Conservation (phyloP, 768 basidiomycete species). For the Sporobolomyces phaffii region DNA sequence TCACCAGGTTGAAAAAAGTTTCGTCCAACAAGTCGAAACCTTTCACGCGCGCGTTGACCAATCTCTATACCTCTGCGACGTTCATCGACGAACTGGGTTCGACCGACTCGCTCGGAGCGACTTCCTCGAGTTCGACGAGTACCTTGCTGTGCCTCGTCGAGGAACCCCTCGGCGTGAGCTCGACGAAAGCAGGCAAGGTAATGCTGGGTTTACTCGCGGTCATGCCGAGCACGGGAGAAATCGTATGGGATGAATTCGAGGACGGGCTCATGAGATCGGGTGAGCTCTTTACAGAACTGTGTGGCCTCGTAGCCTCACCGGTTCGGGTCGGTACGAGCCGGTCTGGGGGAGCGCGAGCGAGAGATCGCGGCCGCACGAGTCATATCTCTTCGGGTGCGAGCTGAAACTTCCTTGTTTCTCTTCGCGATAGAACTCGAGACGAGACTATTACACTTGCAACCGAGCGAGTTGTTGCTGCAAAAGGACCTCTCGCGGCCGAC, state of each 20-base stretch:
- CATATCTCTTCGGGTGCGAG: too few species aligned
- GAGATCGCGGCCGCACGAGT: too few species aligned
- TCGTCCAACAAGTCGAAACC: constrained; percentile 66
- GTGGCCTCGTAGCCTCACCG: too few species aligned
- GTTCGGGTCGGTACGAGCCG: too few species aligned
- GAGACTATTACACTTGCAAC: constrained; percentile 73
- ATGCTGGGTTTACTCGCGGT: constrained; percentile 68
- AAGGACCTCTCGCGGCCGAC: constrained; percentile 61
- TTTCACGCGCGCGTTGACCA: constrained; percentile 55
- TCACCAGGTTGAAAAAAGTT: constrained; percentile 61
- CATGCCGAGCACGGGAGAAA: constrained; percentile 81
- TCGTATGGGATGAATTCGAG: constrained; percentile 68
- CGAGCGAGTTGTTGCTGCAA: constrained; percentile 59
- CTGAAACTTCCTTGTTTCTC: not conserved
- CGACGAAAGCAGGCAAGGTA: constrained; percentile 53
- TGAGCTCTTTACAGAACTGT: too few species aligned
- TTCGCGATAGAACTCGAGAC: constrained; percentile 92
- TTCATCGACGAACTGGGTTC: constrained; percentile 63
- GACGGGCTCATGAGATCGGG: constrained; percentile 66
- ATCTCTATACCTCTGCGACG: constrained; percentile 49
- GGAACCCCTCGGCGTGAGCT: constrained; percentile 47
- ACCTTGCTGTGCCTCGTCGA: constrained; percentile 74
- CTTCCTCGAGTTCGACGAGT: constrained; percentile 52
- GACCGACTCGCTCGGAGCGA: constrained; percentile 30
- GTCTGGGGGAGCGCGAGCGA: too few species aligned